phyloP scores from a whole-genome alignment of 108 stramenopile species.

The Conticribra weissflogii region DNA sequence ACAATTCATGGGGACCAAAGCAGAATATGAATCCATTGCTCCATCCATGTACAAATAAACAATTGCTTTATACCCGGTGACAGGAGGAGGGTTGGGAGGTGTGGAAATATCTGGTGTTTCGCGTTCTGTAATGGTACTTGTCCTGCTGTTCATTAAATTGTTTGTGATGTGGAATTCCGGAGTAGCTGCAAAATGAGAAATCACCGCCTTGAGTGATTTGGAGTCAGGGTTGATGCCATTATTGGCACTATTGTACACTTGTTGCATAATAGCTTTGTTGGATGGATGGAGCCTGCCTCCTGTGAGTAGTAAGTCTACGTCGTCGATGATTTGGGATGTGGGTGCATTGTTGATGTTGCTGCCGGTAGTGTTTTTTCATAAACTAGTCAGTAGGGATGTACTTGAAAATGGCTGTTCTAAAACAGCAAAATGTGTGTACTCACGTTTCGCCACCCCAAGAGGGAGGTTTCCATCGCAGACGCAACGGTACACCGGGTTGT shows the following conservation, averaged over 20 bases:
- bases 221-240: slow-evolving; percentile 7
- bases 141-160: slow-evolving; percentile 8
- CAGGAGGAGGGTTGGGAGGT: slow-evolving; percentile 21
- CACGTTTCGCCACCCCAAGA: slow-evolving; percentile 35
- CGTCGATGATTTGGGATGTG: slow-evolving; percentile 21
- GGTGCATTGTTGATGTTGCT: slow-evolving; percentile 23
- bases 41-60: slow-evolving; percentile 47
- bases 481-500: slow-evolving; percentile 6
- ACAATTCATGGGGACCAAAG: slow-evolving; percentile 31
- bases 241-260: slow-evolving; percentile 12
- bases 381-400: background rate
- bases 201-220: slow-evolving; percentile 10
- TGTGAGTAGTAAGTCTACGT: slow-evolving; percentile 48
- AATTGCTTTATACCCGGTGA: slow-evolving; percentile 51
- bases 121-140: slow-evolving; percentile 1
- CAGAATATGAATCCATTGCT: slow-evolving; percentile 35
- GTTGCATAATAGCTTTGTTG: slow-evolving; percentile 21
- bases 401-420: background rate
- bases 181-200: slow-evolving; percentile 12
- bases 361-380: background rate
- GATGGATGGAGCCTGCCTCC: slow-evolving; percentile 28
- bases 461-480: slow-evolving; percentile 23
- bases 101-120: slow-evolving; percentile 6
- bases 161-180: slow-evolving; percentile 56
- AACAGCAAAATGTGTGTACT: slow-evolving; percentile 1